Evolutionary conservation across 106 monocot genomes (phyloP).

Genomic region (Allium cepa): DNA sequence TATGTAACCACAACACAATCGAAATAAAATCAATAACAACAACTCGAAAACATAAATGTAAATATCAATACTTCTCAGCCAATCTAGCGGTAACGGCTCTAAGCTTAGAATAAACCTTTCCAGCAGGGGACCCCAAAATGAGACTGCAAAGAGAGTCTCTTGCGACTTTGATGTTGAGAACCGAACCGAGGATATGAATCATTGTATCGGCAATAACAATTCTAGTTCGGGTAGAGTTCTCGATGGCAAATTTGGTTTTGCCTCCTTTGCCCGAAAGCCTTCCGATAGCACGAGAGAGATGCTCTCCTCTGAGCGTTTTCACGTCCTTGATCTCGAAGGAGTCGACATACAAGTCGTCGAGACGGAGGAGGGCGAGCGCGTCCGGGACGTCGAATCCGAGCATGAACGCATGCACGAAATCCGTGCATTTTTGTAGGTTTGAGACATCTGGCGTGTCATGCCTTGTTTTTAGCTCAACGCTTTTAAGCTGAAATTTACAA

Average conservation of each 20-base stretch:
- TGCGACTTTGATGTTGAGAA: constrained; percentile 55
- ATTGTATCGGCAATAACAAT: constrained; percentile 87
- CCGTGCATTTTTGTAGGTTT: constrained; percentile 84
- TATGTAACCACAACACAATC: too few species aligned
- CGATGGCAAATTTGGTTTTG: constrained; percentile 89
- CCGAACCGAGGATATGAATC: constrained; percentile 75
- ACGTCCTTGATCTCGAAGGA: constrained; percentile 96
- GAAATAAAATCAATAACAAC: too few species aligned
- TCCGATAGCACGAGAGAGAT: constrained; percentile 82
- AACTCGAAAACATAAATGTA: not conserved
- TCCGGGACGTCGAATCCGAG: constrained; percentile 81
- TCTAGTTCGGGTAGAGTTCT: constrained; percentile 78
- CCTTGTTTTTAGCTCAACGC: constrained; percentile 64
- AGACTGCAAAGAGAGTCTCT: constrained; percentile 82
- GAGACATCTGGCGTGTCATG: constrained; percentile 60
- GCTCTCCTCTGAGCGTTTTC: constrained; percentile 76
- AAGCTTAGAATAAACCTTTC: constrained; percentile 89
- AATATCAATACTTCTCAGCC: constrained; percentile 49
- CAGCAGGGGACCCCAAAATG: constrained; percentile 85
- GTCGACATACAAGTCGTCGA: constrained; percentile 88
- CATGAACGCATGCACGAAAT: constrained; percentile 93
- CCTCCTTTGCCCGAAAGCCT: constrained; percentile 88
- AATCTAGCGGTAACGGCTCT: constrained; percentile 70
- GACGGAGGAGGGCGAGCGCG: constrained; percentile 69
- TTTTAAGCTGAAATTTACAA: constrained; percentile 23